Base-by-base conservation (phyloP, 2,329 filamentous ascomycete species). In the Beauveria rudraprayagi region DNA sequence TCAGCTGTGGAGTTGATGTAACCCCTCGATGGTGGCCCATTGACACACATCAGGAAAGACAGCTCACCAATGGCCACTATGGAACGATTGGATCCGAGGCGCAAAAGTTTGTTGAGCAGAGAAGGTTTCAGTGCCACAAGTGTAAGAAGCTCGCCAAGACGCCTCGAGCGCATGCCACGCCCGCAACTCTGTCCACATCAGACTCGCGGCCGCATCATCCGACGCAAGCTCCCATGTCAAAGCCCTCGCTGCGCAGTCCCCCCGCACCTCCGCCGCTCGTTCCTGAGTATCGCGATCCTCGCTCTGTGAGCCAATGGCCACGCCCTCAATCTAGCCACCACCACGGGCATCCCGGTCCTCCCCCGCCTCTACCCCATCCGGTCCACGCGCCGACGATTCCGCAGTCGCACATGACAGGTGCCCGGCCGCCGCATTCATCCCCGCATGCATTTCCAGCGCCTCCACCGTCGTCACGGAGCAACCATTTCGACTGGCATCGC, bases 21-120 rank as follows among this genome's bases (percentile, higher is more conserved):
- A 91, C 87, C 66, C 89, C 88, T 5, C 87, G 83, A 68, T 92
- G 89, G 89, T 89, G 88, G 81, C 76, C 81, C 3, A 81, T 83
- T 60, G 77, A 83, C 65, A 75, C 79, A 64, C 70, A 70, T 0
- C 79, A 83, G 64, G 81, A 82, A 67, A 81, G 75, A 56, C 77
- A 76, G 65, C 75, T 81, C 48, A 79, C 72, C 51, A 84, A 81
- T 65, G 83, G 79, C 6, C 77, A 80, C 65, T 73, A 77, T 30
- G 80, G 78, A 48, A 73, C 70, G 47, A 73, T 83, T 57, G 80
- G 82, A 52, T 75, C 76, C n/a, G 82, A 85, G 67, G 82, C 81
- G 7, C 78, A 80, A 67, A 83, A 80, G 69, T 85, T 84, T 68
- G 76, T 84, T 48, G 80, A 82, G 59, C 83, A 86, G 66, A 77